These are phyloP conservation scores for Zygotorulaspora chibaensis DNA, from an alignment of 805 yeast species.

Conservation along the genomic window DNA sequence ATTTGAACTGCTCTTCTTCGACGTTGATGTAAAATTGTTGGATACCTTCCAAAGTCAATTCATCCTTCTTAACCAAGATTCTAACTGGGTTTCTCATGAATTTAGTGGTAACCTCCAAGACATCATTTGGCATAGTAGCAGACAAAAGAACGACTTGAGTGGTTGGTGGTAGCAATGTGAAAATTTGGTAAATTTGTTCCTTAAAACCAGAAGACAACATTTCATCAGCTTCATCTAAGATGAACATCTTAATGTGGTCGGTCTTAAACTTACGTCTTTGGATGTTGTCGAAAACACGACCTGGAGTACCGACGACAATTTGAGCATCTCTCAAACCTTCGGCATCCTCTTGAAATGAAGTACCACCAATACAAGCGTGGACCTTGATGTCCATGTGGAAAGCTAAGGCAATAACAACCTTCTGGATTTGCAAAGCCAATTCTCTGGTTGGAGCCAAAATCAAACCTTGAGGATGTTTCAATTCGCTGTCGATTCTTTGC, in stretches of 20 bases:
- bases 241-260: conserved; percentile 84
- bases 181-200: conserved; percentile 91
- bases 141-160: conserved; percentile 92
- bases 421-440: conserved; percentile 92
- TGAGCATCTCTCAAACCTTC: conserved; percentile 80
- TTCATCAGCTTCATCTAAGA: conserved; percentile 98
- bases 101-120: conserved; percentile 84
- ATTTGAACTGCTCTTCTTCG: conserved; percentile 90
- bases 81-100: conserved; percentile 92
- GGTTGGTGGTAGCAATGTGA: conserved; percentile 73
- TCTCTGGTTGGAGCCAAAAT: conserved; percentile 97
- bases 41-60: conserved; percentile 89
- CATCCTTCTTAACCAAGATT: conserved; percentile 91
- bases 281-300: conserved; percentile 95
- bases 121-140: conserved; percentile 91
- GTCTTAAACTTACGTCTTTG: conserved; percentile 81
- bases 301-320: conserved; percentile 96
- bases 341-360: conserved; percentile 81
- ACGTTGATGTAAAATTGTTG: conserved; percentile 88
- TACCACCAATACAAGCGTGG: conserved; percentile 98
- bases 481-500: conserved; percentile 67
- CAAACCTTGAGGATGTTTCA: conserved; percentile 82
- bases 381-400: conserved; percentile 84
- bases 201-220: conserved; percentile 83
- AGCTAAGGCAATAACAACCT: conserved; percentile 86